These are phyloP conservation scores for Arxiozyma slooffiae DNA, from an alignment of 1,139 yeast genomes.

Conservation along the genomic window DNA sequence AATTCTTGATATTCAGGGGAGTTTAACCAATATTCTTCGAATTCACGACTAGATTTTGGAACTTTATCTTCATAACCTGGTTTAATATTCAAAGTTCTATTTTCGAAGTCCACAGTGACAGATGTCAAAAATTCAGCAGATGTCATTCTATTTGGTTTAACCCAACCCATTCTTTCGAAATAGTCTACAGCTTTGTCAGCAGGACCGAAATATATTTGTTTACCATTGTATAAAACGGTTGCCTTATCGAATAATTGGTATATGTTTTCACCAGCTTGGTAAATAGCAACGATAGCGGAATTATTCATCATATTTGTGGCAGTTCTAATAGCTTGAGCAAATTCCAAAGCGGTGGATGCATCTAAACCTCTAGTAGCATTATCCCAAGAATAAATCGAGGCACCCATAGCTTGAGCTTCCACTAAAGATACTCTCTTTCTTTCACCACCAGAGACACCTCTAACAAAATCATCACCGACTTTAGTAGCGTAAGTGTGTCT, in stretches of 20 bases:
- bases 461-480: slow-evolving; percentile 51
- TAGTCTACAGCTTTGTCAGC: slow-evolving; percentile 43
- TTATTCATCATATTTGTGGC: slow-evolving; percentile 47
- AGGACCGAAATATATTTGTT: slow-evolving; percentile 52
- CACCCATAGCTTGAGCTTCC: slow-evolving; percentile 52
- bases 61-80: slow-evolving; percentile 49
- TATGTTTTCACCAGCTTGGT: slow-evolving; percentile 62
- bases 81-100: slow-evolving; percentile 32
- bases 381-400: slow-evolving; percentile 59
- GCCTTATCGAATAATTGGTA: slow-evolving; percentile 56
- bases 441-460: slow-evolving; percentile 62
- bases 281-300: slow-evolving; percentile 52
- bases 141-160: slow-evolving; percentile 52
- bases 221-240: slow-evolving; percentile 49
- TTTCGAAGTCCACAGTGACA: slow-evolving; percentile 38
- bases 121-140: slow-evolving; percentile 63
- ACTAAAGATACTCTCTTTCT: slow-evolving; percentile 55
- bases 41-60: slow-evolving; percentile 49
- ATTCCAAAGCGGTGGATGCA: slow-evolving; percentile 65
- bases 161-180: slow-evolving; percentile 52
- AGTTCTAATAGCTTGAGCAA: slow-evolving; percentile 50
- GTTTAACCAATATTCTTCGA: slow-evolving; percentile 45
- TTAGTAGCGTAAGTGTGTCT: slow-evolving; percentile 46
- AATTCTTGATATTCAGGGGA: slow-evolving; percentile 41
- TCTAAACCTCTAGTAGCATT: slow-evolving; percentile 74